Evolutionary conservation across 352 stramenopile species (phyloP), one percentile per base, ranked within the genome.

Genomic region (Phytopythium montanum): DNA sequence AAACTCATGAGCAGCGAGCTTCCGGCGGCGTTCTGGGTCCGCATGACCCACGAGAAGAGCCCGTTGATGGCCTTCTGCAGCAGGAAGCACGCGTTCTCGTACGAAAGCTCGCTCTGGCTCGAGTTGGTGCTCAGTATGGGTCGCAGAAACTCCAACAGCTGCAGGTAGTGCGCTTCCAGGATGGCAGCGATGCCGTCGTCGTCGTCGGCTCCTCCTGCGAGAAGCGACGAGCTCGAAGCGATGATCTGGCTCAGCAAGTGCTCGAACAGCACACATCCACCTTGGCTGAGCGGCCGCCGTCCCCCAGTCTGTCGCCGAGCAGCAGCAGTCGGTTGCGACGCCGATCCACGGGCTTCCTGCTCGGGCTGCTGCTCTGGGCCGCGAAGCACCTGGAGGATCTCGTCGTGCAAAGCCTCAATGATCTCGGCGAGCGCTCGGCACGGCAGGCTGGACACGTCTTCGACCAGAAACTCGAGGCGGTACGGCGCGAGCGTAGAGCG

Each of bases 231-330:
- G 51, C 70, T 77, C 3, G 70, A 56, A 9, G 72, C 56, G 16
- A 85, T 63, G 33, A 75, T 65, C 49, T 73, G 75, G 21, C 65
- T 75, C 21, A 92, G 52, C 3, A 92, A 52, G 54, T 90, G 80
- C 56, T 88, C 82, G 45, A 89, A 85, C 0, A 92, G 42, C 25
- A 92, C 82, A 46, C 80, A 89, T 2, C 80, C 80, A 56, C 73
- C 76, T 61, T 79, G 78, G 38, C 69, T 85, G 10, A 88, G 64
- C 3, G 48, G 18, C 2, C 50, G 50, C 21, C n/a, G 29, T 10
- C 44, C 44, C 7, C 13, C 14, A 21, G 2, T 6, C 44, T 51
- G 44, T 33, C 44, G 44, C 13, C 25, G 44, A 51, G 25, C 25
- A 7, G 25, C 25, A 7, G 6, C 12, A 33, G 44, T 33, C 23